phyloP scores from a whole-genome alignment of 768 basidiomycete species.

The Favolaschia claudopus region DNA sequence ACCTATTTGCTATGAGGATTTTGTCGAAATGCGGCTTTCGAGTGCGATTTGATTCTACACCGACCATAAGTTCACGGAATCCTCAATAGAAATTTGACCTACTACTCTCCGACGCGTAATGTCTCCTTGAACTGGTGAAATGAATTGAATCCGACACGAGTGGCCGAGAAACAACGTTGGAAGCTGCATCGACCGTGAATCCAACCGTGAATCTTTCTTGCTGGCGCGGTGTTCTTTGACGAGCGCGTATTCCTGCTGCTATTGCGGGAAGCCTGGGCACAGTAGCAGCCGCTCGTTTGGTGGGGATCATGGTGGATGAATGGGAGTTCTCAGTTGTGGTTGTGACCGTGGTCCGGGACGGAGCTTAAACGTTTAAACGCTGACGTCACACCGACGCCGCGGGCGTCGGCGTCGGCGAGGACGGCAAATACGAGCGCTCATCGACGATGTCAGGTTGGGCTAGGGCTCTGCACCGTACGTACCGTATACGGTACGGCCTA shows the following conservation, averaged over 20 bases:
- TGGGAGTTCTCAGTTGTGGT: neutral
- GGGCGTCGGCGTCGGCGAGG: no score
- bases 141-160: neutral
- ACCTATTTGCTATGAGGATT: constrained; percentile 93
- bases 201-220: neutral
- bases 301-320: constrained; percentile 40
- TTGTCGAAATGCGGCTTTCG: constrained; percentile 79
- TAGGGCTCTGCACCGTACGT: no score
- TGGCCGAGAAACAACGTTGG: constrained; percentile 6
- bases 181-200: neutral
- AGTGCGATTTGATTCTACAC: constrained; percentile 22
- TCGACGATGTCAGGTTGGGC: no score
- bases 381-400: no score
- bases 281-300: constrained; percentile 43
- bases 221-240: constrained; percentile 19
- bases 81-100: constrained; percentile 15
- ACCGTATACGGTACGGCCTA: no score
- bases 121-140: neutral
- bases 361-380: constrained; percentile 16
- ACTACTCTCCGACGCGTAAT: constrained; percentile 42
- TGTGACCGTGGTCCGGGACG: constrained; percentile 3
- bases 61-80: neutral
- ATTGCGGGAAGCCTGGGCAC: constrained; percentile 30
- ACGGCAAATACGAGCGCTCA: no score
- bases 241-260: constrained; percentile 15